Base-by-base conservation (phyloP, 2,329 filamentous ascomycete genomes). In the Aciculosporium take region DNA sequence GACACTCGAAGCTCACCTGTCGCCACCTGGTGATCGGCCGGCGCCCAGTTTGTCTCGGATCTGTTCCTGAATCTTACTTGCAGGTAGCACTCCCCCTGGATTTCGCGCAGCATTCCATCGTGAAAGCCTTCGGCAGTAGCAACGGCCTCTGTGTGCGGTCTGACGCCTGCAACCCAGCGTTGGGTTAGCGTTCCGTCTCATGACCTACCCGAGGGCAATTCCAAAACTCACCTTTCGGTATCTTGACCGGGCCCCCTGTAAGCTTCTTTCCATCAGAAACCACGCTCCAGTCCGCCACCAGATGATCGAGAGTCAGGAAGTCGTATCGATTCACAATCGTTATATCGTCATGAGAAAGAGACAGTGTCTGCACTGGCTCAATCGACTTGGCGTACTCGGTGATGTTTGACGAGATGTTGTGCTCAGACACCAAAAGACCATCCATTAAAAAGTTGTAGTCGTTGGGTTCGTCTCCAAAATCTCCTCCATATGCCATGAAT, bases 381-480 rank as follows among this genome's bases (percentile, higher is more conserved):
- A 77, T 74, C 7, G 67, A 69, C 49, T 77, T 77, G 48, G 69
- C 69, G 48, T 74, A 70, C 49, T 77, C 72, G 7, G 57, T 45
- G 17, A 78, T 52, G 0, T 73, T 72, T 0, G 71, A 69, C 0
- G 64, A 67, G 0, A 71, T 68, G 0, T 57, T 64, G 47, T 75
- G 71, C n/a, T 64, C 57, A 4, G 66, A 67, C 36, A 42, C 44
- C 27, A 54, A 33, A 7, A 76, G 58, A 2, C 73, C 73, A 44
- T 76, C 72, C 62, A 76, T 67, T 32, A 74, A 67, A 39, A 79
- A 80, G 42, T 71, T 73, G 1, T 59, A 62, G 49, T 79, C 75
- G 47, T 79, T 74, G 0, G 74, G 74, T 0, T 67, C 59, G 37
- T 79, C 75, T 3, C 69, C 71, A 53, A 77, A 79, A 51, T 79